Percentiles rank a stretch among this genome's conserved stretches.
These are phyloP conservation scores for Litchi chinensis DNA, from an alignment of 345 rosid genomes.

Conservation along the genomic window DNA sequence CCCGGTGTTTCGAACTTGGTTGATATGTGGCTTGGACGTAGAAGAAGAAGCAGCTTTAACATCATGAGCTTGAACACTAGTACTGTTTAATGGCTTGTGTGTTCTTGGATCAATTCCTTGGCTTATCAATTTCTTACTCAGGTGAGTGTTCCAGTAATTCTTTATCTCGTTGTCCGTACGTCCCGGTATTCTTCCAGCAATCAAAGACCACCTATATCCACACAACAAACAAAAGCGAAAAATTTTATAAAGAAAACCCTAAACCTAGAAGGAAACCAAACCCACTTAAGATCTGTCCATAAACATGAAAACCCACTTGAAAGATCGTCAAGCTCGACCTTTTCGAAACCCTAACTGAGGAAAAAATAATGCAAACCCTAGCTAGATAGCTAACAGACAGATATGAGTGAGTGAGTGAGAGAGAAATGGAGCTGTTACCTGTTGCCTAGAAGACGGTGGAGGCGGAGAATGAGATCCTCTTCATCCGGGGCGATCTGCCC, in stretches of 20 bases:
- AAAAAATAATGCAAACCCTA: not conserved
- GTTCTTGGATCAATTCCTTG: constrained; percentile 73
- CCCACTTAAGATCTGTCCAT: not conserved
- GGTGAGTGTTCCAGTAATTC: constrained; percentile 78
- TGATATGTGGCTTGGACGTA: not conserved
- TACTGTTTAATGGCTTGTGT: constrained; percentile 51
- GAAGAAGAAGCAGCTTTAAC: constrained; percentile 23
- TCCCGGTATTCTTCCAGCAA: constrained; percentile 71
- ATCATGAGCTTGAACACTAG: not conserved
- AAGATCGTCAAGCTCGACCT: not conserved
- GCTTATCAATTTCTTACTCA: constrained; percentile 60
- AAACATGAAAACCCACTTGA: not conserved
- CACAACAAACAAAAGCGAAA: not conserved
- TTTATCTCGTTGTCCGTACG: constrained; percentile 69
- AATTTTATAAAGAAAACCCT: not conserved
- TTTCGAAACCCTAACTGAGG: not conserved
- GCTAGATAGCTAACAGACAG: not conserved
- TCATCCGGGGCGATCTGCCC: constrained; percentile 68
- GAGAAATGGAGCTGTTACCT: constrained; percentile 27
- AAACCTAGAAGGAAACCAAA: not conserved
- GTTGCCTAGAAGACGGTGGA: constrained; percentile 68
- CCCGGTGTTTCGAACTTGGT: not conserved
- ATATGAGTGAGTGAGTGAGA: not conserved
- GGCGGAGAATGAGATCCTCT: constrained; percentile 69
- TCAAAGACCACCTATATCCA: constrained; percentile 55